Percentiles rank a stretch among this genome's conserved stretches.
phyloP scores from a whole-genome alignment of 139 green algal genomes.

The Raphidocelis subcapitata region DNA sequence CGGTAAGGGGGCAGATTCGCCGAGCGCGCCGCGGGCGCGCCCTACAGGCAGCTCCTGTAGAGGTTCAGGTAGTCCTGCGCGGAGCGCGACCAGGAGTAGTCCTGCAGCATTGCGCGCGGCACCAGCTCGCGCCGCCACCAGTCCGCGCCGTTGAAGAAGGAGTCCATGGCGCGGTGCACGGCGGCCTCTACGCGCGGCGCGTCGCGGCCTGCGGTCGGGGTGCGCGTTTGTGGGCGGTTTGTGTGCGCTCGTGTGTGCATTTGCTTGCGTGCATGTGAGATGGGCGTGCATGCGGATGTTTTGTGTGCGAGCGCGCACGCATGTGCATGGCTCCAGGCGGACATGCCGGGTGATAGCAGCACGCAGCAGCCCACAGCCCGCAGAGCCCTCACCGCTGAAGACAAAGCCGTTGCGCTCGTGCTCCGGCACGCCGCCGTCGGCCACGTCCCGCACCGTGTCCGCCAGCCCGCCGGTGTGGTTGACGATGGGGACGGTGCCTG shows the following conservation, averaged over 20 bases:
- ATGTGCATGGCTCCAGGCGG: too few relatives aligned
- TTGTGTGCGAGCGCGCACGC: too few relatives aligned
- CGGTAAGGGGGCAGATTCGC: too few relatives aligned
- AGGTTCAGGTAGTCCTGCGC: constrained; percentile 31
- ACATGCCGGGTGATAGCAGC: too few relatives aligned
- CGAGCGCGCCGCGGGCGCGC: too few relatives aligned
- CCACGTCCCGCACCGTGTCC: constrained; percentile 80
- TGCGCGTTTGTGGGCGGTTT: too few relatives aligned
- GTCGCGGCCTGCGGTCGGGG: constrained; percentile 45
- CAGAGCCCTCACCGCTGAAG: constrained; percentile 45
- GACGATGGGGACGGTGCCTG: constrained; percentile 56
- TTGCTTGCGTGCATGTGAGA: too few relatives aligned
- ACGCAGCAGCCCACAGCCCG: too few relatives aligned
- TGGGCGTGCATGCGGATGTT: too few relatives aligned
- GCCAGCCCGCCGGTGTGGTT: constrained; percentile 72
- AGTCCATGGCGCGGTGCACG: constrained; percentile 58
- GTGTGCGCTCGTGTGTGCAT: too few relatives aligned
- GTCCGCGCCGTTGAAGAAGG: constrained; percentile 42
- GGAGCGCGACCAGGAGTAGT: constrained; percentile 37
- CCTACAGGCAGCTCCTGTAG: constrained; percentile 25
- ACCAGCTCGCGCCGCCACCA: constrained; percentile 47
- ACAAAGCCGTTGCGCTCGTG: constrained; percentile 73
- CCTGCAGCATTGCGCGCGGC: constrained; percentile 38
- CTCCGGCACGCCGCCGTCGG: constrained; percentile 21
- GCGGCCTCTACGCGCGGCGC: constrained; percentile 53